Percentiles rank a stretch among this genome's conserved stretches.
Evolutionary conservation across 225 moss, liverwort and hornwort species (phyloP).

Genomic region (Physcomitrium patens): DNA sequence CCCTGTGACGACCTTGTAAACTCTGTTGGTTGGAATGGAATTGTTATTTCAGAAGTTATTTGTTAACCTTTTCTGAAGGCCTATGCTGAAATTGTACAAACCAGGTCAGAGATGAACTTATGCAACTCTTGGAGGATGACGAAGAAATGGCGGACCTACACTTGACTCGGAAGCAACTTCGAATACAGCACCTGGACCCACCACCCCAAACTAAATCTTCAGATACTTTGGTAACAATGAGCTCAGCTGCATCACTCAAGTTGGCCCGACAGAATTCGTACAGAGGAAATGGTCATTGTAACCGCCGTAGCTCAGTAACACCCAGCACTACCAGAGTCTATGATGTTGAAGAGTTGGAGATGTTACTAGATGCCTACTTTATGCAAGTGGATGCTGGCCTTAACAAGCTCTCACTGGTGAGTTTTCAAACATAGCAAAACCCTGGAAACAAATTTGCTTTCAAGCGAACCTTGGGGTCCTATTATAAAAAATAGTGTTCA

Average conservation of each 20-base stretch:
- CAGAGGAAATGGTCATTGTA: conserved; percentile 52
- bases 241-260: conserved; percentile 56
- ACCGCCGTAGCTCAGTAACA: conserved; percentile 55
- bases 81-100: conserved; percentile 31
- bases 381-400: conserved; percentile 92
- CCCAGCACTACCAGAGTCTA: conserved; percentile 52
- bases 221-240: conserved; percentile 41
- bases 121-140: conserved; percentile 95
- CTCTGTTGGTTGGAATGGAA: conserved; percentile 15
- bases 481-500: not conserved
- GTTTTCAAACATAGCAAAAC: conserved; percentile 21
- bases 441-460: conserved; percentile 8
- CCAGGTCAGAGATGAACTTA: conserved; percentile 92
- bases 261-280: conserved; percentile 52
- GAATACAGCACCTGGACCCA: conserved; percentile 66
- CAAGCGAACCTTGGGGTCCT: not conserved
- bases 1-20: conserved; percentile 9
- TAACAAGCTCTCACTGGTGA: conserved; percentile 87
- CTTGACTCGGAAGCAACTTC: conserved; percentile 82
- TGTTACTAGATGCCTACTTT: conserved; percentile 96
- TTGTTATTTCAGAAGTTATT: conserved; percentile 7
- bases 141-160: conserved; percentile 96
- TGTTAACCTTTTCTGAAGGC: conserved; percentile 23
- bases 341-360: conserved; percentile 93
- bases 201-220: conserved; percentile 56